Evolutionary conservation across 108 stramenopile genomes (phyloP).

Genomic region (Cyclotella kingstonii): DNA sequence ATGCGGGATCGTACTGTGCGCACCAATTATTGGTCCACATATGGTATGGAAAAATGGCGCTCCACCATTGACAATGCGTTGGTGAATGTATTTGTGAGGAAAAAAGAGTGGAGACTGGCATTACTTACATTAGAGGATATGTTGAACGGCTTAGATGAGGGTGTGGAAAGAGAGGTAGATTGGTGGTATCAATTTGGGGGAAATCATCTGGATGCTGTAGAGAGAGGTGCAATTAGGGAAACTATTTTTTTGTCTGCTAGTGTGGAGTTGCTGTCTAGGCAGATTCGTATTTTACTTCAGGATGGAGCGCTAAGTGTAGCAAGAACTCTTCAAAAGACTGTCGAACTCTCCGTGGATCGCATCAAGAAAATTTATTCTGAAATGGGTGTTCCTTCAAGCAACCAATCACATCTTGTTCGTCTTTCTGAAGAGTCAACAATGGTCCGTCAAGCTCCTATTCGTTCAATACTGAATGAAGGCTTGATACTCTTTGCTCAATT

Average conservation of each 20-base stretch:
- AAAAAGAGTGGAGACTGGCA: conserved; percentile 79
- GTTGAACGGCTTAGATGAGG: conserved; percentile 35
- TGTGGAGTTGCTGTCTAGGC: conserved; percentile 73
- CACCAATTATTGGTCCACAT: conserved; percentile 28
- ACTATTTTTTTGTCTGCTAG: conserved; percentile 18
- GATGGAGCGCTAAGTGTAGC: conserved; percentile 64
- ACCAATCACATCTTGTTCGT: conserved; percentile 1
- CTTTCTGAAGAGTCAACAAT: conserved; percentile 20
- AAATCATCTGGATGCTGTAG: neutral
- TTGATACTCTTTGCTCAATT: conserved; percentile 62
- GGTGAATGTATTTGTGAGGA: conserved; percentile 61
- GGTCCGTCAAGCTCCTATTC: conserved; percentile 36
- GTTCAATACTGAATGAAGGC: conserved; percentile 63
- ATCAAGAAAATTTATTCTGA: conserved; percentile 2
- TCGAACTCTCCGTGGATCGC: conserved; percentile 13
- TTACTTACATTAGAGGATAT: conserved; percentile 63
- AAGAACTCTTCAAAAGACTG: conserved; percentile 45
- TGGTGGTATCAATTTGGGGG: conserved; percentile 11
- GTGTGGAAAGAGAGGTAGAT: conserved; percentile 28
- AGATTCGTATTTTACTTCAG: conserved; percentile 82
- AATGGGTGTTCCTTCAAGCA: neutral
- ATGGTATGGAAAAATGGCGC: conserved; percentile 32
- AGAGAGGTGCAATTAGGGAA: conserved; percentile 7
- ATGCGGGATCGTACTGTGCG: conserved; percentile 45
- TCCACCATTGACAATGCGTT: conserved; percentile 60